These are phyloP conservation scores for Botrytis medusae DNA, from an alignment of 2,329 filamentous ascomycete genomes.

Conservation along the genomic window DNA sequence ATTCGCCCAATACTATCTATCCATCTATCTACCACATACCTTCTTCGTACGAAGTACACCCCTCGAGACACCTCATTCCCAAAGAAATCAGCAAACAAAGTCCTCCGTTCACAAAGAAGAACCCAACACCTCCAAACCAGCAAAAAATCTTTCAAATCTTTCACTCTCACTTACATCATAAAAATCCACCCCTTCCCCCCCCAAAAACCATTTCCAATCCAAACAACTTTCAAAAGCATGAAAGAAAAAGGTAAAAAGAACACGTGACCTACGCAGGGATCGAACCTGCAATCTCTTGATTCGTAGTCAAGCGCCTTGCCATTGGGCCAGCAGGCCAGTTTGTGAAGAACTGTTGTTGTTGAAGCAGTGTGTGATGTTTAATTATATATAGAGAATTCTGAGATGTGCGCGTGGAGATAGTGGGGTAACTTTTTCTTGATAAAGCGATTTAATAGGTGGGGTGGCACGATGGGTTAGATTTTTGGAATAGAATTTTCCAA, in stretches of 20 bases:
- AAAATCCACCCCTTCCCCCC: no score
- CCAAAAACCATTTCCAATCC: background rate
- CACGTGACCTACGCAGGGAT: slow-evolving; percentile 37
- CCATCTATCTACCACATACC: no score
- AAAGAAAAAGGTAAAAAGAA: rapidly evolving
- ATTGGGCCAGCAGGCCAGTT: slow-evolving; percentile 24
- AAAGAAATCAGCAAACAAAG: background rate
- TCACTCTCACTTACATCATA: background rate
- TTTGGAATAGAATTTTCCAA: background rate
- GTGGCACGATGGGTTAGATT: no score
- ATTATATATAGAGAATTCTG: background rate
- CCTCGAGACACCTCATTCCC: no score
- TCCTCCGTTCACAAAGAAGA: background rate
- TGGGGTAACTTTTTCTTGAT: rapidly evolving
- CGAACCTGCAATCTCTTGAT: slow-evolving; percentile 50
- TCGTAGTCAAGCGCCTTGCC: slow-evolving; percentile 26
- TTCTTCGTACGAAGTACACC: no score
- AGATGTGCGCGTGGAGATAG: background rate
- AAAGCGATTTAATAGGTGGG: background rate
- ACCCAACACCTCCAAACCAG: background rate
- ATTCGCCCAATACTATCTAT: background rate
- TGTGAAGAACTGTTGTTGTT: background rate
- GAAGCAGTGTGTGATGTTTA: rapidly evolving
- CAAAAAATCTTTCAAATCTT: background rate
- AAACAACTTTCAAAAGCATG: background rate